Conservation (phyloP, 2,329 filamentous ascomycete species). For the Epicoccum nigrum region DNA sequence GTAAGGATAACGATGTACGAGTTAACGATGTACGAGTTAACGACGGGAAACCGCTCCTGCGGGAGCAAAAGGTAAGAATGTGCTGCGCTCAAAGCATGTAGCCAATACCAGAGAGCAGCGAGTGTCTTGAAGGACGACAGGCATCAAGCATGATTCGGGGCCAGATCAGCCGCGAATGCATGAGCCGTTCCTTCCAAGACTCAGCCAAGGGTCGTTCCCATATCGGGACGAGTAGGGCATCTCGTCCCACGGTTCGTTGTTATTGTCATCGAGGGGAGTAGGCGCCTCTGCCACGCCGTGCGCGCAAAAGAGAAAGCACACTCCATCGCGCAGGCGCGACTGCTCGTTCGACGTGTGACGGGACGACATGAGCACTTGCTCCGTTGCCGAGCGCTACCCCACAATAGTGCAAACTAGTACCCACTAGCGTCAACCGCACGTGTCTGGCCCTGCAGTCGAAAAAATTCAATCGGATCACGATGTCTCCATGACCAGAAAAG, state of each 20-base stretch:
- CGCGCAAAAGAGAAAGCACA: constrained; percentile 1
- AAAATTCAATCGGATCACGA: constrained; percentile 5
- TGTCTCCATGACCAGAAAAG: constrained; percentile 2
- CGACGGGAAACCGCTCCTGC: too few species aligned
- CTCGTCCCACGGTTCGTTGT: constrained; percentile 4
- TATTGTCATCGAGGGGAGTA: neutral
- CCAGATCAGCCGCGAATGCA: constrained; percentile 21
- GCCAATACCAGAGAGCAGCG: constrained; percentile 7
- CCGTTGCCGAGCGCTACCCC: neutral
- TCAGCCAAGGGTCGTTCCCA: constrained; percentile 23
- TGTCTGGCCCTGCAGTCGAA: neutral
- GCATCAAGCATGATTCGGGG: constrained; percentile 16
- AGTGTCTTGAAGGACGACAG: constrained; percentile 4
- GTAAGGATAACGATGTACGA: neutral
- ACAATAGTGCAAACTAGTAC: neutral
- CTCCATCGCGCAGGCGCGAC: neutral
- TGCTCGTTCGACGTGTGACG: constrained; percentile 1
- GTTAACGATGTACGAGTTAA: neutral
- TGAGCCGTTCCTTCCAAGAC: constrained; percentile 17
- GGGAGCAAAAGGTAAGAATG: constrained; percentile 20
- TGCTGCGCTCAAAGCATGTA: constrained; percentile 12
- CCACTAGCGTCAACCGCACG: neutral
- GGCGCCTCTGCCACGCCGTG: neutral
- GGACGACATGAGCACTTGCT: neutral
- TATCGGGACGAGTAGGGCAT: neutral